phyloP scores from a whole-genome alignment of 495 filamentous ascomycete species.

The Recurvomyces mirabilis region DNA sequence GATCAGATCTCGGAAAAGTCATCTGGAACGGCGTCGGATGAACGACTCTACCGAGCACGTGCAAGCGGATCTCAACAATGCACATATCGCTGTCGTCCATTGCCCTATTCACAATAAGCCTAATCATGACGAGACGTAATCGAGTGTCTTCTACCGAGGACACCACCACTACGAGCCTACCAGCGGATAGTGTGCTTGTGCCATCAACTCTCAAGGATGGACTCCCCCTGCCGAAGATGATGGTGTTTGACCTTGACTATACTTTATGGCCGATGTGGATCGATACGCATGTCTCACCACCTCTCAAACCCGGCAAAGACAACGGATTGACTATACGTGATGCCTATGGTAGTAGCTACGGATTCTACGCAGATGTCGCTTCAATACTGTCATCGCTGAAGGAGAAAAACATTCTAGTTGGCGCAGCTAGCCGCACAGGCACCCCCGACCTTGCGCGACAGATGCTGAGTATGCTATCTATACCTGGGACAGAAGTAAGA shows the following conservation, averaged over 20 bases:
- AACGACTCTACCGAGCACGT: no score
- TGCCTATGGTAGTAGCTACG: slow-evolving; percentile 62
- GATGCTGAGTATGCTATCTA: slow-evolving; percentile 62
- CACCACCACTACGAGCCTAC: slow-evolving; percentile 18
- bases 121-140: no score
- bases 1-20: no score
- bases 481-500: slow-evolving; percentile 38
- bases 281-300: slow-evolving; percentile 79
- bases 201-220: slow-evolving; percentile 60
- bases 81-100: no score
- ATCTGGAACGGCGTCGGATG: no score
- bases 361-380: slow-evolving; percentile 72
- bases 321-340: slow-evolving; percentile 27
- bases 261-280: slow-evolving; percentile 98
- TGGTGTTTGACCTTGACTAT: slow-evolving; percentile 94
- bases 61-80: no score
- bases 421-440: slow-evolving; percentile 70
- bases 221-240: slow-evolving; percentile 67
- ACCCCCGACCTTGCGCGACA: slow-evolving; percentile 70
- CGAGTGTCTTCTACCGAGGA: no score
- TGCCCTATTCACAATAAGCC: no score
- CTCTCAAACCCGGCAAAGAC: slow-evolving; percentile 46
- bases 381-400: slow-evolving; percentile 54
- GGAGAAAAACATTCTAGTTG: slow-evolving; percentile 49
- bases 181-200: slow-evolving; percentile 6